phyloP scores from a whole-genome alignment of 192 early-diverging fungal species.

The Coemansia sp. region DNA sequence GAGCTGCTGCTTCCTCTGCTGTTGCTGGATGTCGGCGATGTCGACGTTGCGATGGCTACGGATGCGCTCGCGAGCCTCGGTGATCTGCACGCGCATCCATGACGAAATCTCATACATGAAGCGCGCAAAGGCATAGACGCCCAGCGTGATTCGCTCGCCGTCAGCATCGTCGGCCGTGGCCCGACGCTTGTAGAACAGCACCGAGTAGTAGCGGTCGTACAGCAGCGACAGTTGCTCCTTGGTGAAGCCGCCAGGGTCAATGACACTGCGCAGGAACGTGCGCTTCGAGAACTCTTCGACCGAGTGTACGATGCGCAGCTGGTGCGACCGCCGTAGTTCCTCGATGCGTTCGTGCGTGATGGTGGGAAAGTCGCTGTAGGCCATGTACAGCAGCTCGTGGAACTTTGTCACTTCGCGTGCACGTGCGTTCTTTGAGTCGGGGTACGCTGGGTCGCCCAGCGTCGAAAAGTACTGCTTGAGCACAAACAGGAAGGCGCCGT shows the following conservation, averaged over 20 bases:
- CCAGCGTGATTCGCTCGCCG: conserved; percentile 45
- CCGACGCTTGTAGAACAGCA: conserved; percentile 56
- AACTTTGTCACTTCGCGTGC: conserved; percentile 68
- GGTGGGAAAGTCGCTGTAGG: conserved; percentile 84
- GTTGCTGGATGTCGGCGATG: conserved; percentile 9
- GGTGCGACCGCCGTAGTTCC: conserved; percentile 75
- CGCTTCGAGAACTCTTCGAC: conserved; percentile 91
- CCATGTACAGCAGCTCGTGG: conserved; percentile 83
- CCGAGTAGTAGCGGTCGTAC: conserved; percentile 85
- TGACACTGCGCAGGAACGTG: conserved; percentile 75
- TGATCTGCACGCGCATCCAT: conserved; percentile 56
- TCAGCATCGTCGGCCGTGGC: neutral
- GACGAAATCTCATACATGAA: conserved; percentile 66
- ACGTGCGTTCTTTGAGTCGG: conserved; percentile 51
- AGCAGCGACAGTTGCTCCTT: conserved; percentile 81
- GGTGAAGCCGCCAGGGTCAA: conserved; percentile 66
- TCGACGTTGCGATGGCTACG: conserved; percentile 37
- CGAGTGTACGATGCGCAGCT: conserved; percentile 87
- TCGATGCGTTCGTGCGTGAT: conserved; percentile 70
- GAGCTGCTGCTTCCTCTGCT: neutral
- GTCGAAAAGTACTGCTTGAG: conserved; percentile 82
- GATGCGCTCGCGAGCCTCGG: conserved; percentile 32
- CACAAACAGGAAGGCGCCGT: conserved; percentile 73
- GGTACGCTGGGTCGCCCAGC: conserved; percentile 70
- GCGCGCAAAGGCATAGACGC: conserved; percentile 66